These are phyloP conservation scores for Venturia asperata DNA, from an alignment of 2,329 filamentous ascomycete genomes.

Conservation along the genomic window DNA sequence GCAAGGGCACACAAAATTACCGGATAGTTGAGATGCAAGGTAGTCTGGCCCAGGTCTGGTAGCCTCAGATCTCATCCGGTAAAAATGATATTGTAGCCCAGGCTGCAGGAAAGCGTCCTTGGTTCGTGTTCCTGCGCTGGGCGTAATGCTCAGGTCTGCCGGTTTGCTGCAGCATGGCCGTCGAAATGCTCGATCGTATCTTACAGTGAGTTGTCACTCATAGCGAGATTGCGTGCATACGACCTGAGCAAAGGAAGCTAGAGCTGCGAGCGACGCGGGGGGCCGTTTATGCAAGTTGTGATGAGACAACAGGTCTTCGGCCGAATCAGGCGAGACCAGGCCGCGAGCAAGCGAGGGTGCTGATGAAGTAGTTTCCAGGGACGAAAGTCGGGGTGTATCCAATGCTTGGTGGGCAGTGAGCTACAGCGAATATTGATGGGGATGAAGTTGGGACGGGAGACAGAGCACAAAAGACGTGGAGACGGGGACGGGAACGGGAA, in stretches of 20 bases:
- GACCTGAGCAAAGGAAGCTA: not conserved
- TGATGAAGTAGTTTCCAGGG: not conserved
- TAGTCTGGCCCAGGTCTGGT: not conserved
- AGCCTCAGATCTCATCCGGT: not conserved
- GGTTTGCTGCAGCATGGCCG: not conserved
- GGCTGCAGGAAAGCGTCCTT: not conserved
- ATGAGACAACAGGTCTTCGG: not conserved
- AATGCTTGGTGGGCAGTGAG: no score
- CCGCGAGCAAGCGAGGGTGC: not conserved
- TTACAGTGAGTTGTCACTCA: not conserved
- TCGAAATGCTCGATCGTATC: not conserved
- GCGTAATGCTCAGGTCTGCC: not conserved
- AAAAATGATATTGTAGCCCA: not conserved
- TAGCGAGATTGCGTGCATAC: not conserved
- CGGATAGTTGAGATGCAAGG: not conserved
- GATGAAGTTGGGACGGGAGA: no score
- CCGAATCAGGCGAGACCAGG: not conserved
- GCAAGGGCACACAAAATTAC: no score
- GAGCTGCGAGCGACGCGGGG: not conserved
- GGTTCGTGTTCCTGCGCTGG: not conserved
- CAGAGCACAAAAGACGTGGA: no score
- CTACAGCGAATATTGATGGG: no score
- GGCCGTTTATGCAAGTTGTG: not conserved
- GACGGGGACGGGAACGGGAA: no score
- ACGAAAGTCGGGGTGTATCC: not conserved